A percentile compares a stretch with the other conserved stretches of the same genome.
Evolutionary conservation across 257 asterid species (phyloP).

Genomic region (Nicotiana otophora): DNA sequence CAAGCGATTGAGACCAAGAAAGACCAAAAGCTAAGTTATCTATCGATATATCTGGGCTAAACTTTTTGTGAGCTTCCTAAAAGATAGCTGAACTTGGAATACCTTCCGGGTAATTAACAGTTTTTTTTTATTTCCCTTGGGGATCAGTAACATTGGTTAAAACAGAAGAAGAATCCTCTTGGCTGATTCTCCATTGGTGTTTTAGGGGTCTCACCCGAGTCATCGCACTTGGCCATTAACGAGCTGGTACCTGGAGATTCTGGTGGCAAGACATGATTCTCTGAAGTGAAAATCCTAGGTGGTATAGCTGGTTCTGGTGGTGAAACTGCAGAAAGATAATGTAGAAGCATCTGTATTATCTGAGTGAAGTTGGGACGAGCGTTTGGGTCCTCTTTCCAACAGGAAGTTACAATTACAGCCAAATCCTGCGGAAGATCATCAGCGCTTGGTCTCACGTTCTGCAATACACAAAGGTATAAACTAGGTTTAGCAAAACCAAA

Average conservation of each 20-base stretch:
- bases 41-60: slow-evolving; percentile 1
- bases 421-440: slow-evolving; percentile 75
- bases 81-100: not conserved
- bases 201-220: slow-evolving; percentile 39
- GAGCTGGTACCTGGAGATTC: slow-evolving; percentile 96
- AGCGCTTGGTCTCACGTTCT: slow-evolving; percentile 87
- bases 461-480: slow-evolving; percentile 15
- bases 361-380: slow-evolving; percentile 81
- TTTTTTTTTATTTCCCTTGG: not conserved
- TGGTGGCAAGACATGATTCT: slow-evolving; percentile 63
- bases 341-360: slow-evolving; percentile 91
- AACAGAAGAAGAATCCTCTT: slow-evolving; percentile 67
- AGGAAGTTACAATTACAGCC: slow-evolving; percentile 73
- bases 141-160: slow-evolving; percentile 43
- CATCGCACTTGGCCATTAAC: slow-evolving; percentile 65
- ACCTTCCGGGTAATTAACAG: not conserved
- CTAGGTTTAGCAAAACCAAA: not conserved
- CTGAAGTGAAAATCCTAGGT: slow-evolving; percentile 48
- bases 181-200: slow-evolving; percentile 40
- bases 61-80: slow-evolving; percentile 7
- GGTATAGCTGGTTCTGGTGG: slow-evolving; percentile 64
- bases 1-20: slow-evolving; percentile 3
- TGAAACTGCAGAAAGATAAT: slow-evolving; percentile 56
- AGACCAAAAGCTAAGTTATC: slow-evolving; percentile 10
- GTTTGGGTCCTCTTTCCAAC: slow-evolving; percentile 91